Base-by-base conservation (phyloP, 129 eudicot species). In the Chrysanthemum makinoi region DNA sequence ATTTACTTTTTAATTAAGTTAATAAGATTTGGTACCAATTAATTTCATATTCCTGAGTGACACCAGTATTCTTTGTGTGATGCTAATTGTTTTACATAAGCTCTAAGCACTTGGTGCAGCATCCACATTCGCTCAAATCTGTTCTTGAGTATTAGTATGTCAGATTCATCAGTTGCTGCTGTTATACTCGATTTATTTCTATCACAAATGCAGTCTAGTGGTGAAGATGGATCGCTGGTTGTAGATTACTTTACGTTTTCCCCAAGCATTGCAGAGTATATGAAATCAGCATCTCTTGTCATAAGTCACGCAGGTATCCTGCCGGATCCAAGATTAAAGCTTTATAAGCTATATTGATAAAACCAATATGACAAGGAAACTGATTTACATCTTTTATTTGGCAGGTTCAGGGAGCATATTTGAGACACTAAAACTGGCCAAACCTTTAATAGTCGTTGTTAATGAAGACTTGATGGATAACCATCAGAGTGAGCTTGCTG, bases 401-500 rank as follows among this genome's bases (percentile, higher is more conserved):
- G 63, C 84, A 93, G 98, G 97, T 70, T 89, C 97, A 46, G 97
- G 98, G 54, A 94, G 97, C 83, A 89, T 94, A 78, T 94, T 94
- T 80, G 98, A 94, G 91, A 82, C 95, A 30, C 43, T 94, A 59
- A 82, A 77, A 68, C 78, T 87, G 72, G 73, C 73, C 4, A 94
- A 94, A 70, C 97, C 96, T 1, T 78, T 93, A 72, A 84, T 89
- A 44, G 98, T 94, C 60, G 96, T 87, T 16, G 97, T 89, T 12
- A 89, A 94, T 60, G 98, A 94, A 79, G 98, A 94, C 72, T 79
- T 93, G 67, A 93, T 89, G 98, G 98, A 89, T 79, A 93, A 89
- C 75, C 98, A 93, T 82, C 98, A 93, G 83, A 86, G 86, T 51
- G 98, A 93, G 81, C 82, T 93, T 55, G 96, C 98, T 13, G 95